phyloP scores from a whole-genome alignment of 2,329 filamentous ascomycete species.

The Xylogone sp. region DNA sequence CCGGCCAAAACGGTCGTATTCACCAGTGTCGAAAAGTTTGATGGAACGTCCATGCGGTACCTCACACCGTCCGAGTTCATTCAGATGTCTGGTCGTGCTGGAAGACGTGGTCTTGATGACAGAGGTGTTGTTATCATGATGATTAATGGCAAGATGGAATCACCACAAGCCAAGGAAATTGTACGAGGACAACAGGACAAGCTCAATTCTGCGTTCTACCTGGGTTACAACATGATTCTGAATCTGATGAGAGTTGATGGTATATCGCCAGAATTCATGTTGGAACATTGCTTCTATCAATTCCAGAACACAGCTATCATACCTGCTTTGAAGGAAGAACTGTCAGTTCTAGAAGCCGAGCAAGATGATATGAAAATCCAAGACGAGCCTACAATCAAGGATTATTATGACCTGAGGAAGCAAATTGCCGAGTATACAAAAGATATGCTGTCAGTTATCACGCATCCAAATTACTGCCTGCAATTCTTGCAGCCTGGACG shows the following conservation, averaged over 20 bases:
- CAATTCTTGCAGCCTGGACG: conserved; percentile 86
- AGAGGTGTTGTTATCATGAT: conserved; percentile 99
- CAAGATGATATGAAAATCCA: conserved; percentile 71
- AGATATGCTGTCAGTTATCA: conserved; percentile 89
- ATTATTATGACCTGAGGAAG: conserved; percentile 88
- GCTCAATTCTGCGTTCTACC: conserved; percentile 94
- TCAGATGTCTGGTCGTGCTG: conserved; percentile 97
- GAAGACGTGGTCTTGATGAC: conserved; percentile 94
- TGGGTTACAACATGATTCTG: conserved; percentile 99
- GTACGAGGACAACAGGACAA: conserved; percentile 96
- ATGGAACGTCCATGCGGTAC: conserved; percentile 75
- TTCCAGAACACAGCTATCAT: conserved; percentile 95
- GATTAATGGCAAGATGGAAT: conserved; percentile 95
- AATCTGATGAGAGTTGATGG: conserved; percentile 97
- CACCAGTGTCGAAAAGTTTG: conserved; percentile 92
- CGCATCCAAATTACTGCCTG: conserved; percentile 81
- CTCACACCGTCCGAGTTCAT: conserved; percentile 95
- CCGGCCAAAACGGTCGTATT: conserved; percentile 99
- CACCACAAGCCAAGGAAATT: conserved; percentile 87
- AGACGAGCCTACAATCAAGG: conserved; percentile 84
- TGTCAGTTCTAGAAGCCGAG: conserved; percentile 74
- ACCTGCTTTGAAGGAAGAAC: conserved; percentile 75
- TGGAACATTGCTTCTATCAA: conserved; percentile 97
- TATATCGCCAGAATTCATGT: conserved; percentile 98
- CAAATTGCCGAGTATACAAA: conserved; percentile 79